A percentile compares a stretch with the other conserved stretches of the same genome.
phyloP scores from a whole-genome alignment of 2,329 filamentous ascomycete species.

The Cucurbitaria berberidis region DNA sequence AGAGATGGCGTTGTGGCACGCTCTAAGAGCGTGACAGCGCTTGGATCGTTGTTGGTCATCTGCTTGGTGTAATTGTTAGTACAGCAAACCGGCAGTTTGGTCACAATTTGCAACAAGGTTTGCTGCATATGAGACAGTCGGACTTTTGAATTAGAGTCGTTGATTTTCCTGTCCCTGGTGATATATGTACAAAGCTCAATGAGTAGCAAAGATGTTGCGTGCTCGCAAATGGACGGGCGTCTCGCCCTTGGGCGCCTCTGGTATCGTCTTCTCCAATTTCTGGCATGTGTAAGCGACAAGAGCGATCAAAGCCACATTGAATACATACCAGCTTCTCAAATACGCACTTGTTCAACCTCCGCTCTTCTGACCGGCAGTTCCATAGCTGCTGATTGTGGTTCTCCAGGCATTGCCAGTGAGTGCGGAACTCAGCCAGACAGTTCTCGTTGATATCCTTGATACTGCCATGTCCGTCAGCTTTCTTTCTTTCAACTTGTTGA shows the following conservation, averaged over 20 bases:
- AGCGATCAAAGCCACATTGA: not conserved
- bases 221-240: conserved; percentile 57
- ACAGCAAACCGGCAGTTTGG: conserved; percentile 4
- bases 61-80: conserved; percentile 1
- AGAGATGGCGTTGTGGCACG: not conserved
- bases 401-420: conserved; percentile 94
- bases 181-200: conserved; percentile 44
- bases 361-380: conserved; percentile 89
- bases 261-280: conserved; percentile 61
- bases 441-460: conserved; percentile 95
- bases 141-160: conserved; percentile 16
- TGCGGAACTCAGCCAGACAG: conserved; percentile 88
- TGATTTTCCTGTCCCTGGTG: conserved; percentile 26
- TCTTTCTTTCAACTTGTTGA: not conserved
- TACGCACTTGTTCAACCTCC: conserved; percentile 92
- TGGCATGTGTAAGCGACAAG: conserved; percentile 27
- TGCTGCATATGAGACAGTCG: conserved; percentile 1
- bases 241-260: conserved; percentile 57
- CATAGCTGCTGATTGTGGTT: conserved; percentile 98
- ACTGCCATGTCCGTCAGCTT: conserved; percentile 55
- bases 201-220: conserved; percentile 51
- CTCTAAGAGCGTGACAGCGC: not conserved
- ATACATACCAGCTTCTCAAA: conserved; percentile 88
- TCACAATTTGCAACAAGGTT: conserved; percentile 23
- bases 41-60: not conserved